Evolutionary conservation across 139 green algal species (phyloP), one percentile per base, ranked within the genome.

Genomic region (Picochlorum sp.): DNA sequence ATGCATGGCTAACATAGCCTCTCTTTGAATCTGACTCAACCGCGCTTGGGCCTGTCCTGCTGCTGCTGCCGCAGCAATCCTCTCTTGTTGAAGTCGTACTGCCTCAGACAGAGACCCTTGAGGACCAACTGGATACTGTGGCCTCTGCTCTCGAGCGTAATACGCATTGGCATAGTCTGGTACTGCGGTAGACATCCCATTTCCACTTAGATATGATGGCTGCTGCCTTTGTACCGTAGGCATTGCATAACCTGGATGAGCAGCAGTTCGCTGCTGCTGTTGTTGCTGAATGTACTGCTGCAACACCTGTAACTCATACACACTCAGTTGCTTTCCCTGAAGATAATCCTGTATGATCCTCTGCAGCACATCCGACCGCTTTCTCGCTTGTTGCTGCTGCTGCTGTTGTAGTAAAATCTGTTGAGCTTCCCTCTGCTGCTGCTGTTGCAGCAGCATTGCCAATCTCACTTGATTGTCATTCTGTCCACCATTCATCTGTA

Each of bases 1-100:
- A 52, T 77, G 70, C 70, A 77, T 77, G 4, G 70, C 70, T 45
- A 77, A 72, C 21, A 77, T 49, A 10, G 70, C 70, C 45, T 77
- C 70, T 45, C 62, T 71, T 63, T 77, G 70, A 26, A 77, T 45
- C 56, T 77, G 70, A 20, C 45, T 7, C 0, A 60, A 16, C 0
- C 60, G 51, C 31, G 37, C 58, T 41, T 66, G 52, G 6, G 23
- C 49, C 60, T 59, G 52, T 9, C 62, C 18, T 52, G 47, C 47
- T n/a, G 47, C 47, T 5, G 16, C 15, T 0, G 47, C 47, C 6
- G 16, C 47, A 52, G 47, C 16, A 52, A n/a, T 20, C 18, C 47
- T n/a, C 15, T 52, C 16, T 52, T 52, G 47, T 52, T 21, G 16
- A 52, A 24, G 47, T 18, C 47, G 47, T 11, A 41, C 34, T 41